Evolutionary conservation across 257 asterid genomes (phyloP), one percentile per base, ranked within the genome.

Genomic region (Solanum pimpinellifolium): DNA sequence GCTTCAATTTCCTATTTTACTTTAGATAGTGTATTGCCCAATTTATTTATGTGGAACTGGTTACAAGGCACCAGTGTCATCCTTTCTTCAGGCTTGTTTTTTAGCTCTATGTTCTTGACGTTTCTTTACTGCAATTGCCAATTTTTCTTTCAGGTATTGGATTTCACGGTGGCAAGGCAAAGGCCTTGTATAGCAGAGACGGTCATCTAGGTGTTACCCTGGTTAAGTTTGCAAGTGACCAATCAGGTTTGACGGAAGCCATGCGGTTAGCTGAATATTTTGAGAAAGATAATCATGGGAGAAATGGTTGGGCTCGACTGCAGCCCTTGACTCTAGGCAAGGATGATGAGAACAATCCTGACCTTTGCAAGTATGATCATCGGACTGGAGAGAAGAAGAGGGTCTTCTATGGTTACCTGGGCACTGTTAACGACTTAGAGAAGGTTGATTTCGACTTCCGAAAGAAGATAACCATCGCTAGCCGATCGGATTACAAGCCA

Each of bases 181-280:
- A 90, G 94, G 91, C 99, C 85, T 86, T 96, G 91, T 93, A 92
- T 83, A 90, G 93, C 66, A 94, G 94, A 90, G 98, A 93, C 66
- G 99, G 99, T 60, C 97, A 93, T 92, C 89, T 89, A 82, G 99
- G 99, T 80, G 92, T 95, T 85, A 97, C 94, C 46, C 77, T 89
- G 16, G 94, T 94, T 86, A 97, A 92, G 87, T 97, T 94, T 95
- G 88, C 94, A 18, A 91, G 89, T 2, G 95, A 93, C 73, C 95
- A 88, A 73, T 88, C 96, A 1, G 99, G 99, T 52, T 49, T 97
- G 80, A 92, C 87, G 92, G 98, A 97, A 86, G 99, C 99, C 12
- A 20, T 93, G 90, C 92, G 89, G 86, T 87, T 97, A 87, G 91
- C 95, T 11, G 94, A 92, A 86, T 88, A 92, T 89, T 96, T 97